Base-by-base conservation (phyloP, 164 flowering plant species). In the Dillenia suffruticosa region DNA sequence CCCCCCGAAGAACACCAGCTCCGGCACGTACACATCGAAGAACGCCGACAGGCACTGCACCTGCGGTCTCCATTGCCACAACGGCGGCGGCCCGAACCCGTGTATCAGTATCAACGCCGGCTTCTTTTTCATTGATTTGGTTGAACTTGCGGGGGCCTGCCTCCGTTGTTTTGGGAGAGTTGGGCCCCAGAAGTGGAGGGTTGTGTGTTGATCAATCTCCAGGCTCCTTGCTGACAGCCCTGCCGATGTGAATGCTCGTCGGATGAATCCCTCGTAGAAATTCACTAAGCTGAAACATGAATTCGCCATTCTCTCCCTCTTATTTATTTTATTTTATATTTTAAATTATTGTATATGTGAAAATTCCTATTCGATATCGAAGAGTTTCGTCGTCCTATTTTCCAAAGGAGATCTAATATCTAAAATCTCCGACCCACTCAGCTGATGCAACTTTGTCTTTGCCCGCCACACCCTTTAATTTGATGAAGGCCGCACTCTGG, bases 21-120 rank as follows among this genome's bases (percentile, higher is more conserved):
- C 91, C 11, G 97, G 97, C 17, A 85, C 81, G 78, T 84, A 89
- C 45, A 92, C 62, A 66, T 79, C 61, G 81, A 82, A 91, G 40
- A 58, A 46, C 1, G 73, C 58, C 5, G 75, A 22, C 48, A 88
- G 63, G 65, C 46, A 56, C 12, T 55, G 64, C 51, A 81, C 82
- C 67, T 84, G 92, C 2, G 51, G 56, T 3, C 77, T 76, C 89
- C 92, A 87, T 58, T 84, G 86, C 82, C 83, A 87, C 26, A 70
- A 14, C 8, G 85, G 66, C 7, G 17, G 44, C 7, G 84, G 88
- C 13, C 92, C 92, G 76, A 82, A 87, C 10, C 89, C 92, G 65
- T 87, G 89, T 60, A 86, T 49, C 2, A 86, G 69, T 5, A 86
- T 32, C 12, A 86, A 51, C 0, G 77, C 12, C 7, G 81, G 83